phyloP scores from a whole-genome alignment of 805 yeast genomes.

The Candida coquimbonensis region DNA sequence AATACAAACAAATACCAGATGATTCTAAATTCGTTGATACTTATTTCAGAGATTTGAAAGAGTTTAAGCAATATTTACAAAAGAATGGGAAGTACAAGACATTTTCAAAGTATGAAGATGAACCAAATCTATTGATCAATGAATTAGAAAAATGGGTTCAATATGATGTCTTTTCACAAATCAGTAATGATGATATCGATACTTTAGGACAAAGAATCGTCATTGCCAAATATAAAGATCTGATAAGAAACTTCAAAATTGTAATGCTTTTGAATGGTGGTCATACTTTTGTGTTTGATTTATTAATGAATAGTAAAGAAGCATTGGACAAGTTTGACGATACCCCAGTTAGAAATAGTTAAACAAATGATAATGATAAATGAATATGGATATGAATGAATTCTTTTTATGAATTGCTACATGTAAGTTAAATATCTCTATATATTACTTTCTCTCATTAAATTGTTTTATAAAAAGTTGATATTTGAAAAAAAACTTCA shows the following conservation, averaged over 20 bases:
- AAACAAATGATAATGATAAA: not conserved
- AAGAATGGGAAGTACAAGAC: slow-evolving; percentile 17
- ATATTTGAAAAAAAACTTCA: not conserved
- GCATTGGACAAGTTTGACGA: slow-evolving; percentile 12
- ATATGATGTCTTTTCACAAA: slow-evolving; percentile 22
- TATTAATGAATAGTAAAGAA: slow-evolving; percentile 26
- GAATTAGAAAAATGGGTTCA: slow-evolving; percentile 34
- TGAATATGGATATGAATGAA: not conserved
- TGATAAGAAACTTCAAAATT: slow-evolving; percentile 35
- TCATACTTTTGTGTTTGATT: slow-evolving; percentile 50
- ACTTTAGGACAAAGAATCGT: slow-evolving; percentile 13
- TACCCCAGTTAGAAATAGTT: not conserved
- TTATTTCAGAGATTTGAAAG: slow-evolving; percentile 35
- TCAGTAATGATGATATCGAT: slow-evolving; percentile 6
- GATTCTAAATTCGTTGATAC: slow-evolving; percentile 46
- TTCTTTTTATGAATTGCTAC: not conserved
- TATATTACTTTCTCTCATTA: too few species aligned
- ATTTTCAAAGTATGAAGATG: slow-evolving; percentile 32
- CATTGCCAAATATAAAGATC: slow-evolving; percentile 26
- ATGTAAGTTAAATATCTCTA: not conserved
- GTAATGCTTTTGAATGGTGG: slow-evolving; percentile 50
- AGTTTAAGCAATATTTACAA: slow-evolving; percentile 26
- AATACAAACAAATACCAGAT: slow-evolving; percentile 44
- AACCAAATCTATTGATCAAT: slow-evolving; percentile 32
- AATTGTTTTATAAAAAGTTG: too few species aligned